These are phyloP conservation scores for Musa troglodytarum DNA, from an alignment of 176 grass and related monocot genomes.

Conservation along the genomic window DNA sequence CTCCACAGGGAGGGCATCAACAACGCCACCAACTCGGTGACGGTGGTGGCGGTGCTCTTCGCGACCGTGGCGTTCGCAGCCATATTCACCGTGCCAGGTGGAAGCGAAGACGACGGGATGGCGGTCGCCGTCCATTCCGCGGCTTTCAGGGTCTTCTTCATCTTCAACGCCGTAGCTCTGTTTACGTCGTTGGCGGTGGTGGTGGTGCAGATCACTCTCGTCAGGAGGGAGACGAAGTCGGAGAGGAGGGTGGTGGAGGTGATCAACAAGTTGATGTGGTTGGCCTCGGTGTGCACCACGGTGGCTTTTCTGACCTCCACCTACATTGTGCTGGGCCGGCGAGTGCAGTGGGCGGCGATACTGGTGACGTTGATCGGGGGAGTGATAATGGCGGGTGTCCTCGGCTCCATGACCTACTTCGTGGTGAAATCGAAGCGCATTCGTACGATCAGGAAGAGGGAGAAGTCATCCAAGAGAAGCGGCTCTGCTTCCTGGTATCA, in stretches of 20 bases:
- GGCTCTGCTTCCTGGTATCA: slow-evolving; percentile 70
- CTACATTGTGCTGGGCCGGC: slow-evolving; percentile 80
- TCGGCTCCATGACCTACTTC: slow-evolving; percentile 93
- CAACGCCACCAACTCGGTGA: slow-evolving; percentile 94
- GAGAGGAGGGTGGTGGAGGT: slow-evolving; percentile 80
- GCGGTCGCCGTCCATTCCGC: slow-evolving; percentile 40
- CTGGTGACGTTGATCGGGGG: slow-evolving; percentile 78
- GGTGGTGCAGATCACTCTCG: slow-evolving; percentile 91
- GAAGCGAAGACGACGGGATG: slow-evolving; percentile 48
- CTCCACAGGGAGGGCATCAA: slow-evolving; percentile 92
- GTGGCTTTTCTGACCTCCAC: slow-evolving; percentile 86
- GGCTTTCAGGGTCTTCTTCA: slow-evolving; percentile 89
- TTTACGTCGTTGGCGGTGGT: slow-evolving; percentile 95
- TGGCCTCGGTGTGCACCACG: slow-evolving; percentile 91
- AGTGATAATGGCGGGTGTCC: slow-evolving; percentile 74
- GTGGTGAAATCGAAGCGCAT: slow-evolving; percentile 84
- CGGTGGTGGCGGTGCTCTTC: slow-evolving; percentile 91
- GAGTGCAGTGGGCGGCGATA: slow-evolving; percentile 72
- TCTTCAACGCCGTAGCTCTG: slow-evolving; percentile 76
- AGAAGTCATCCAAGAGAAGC: slow-evolving; percentile 77
- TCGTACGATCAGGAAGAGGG: slow-evolving; percentile 68
- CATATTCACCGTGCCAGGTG: slow-evolving; percentile 92
- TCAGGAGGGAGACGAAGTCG: slow-evolving; percentile 90
- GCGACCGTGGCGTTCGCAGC: slow-evolving; percentile 87
- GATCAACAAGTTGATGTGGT: slow-evolving; percentile 98